A percentile compares a stretch with the other conserved stretches of the same genome.
Conservation (phyloP, 257 asterid genomes). For the Przewalskia tangutica region DNA sequence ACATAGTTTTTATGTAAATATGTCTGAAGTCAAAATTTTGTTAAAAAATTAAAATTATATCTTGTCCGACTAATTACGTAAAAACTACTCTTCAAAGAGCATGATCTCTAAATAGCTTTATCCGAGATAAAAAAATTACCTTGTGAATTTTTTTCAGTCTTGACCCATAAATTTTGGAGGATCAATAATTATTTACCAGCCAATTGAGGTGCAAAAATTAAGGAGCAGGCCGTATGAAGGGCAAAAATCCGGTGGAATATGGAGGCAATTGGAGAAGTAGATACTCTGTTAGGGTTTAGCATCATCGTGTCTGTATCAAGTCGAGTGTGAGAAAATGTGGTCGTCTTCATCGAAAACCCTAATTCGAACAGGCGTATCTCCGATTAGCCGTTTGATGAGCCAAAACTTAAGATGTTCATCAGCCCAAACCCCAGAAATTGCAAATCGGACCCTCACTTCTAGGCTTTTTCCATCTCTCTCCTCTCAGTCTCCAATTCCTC, state of each 20-base stretch:
- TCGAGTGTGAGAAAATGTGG: slow-evolving; percentile 31
- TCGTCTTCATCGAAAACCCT: slow-evolving; percentile 67
- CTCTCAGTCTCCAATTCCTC: slow-evolving; percentile 30
- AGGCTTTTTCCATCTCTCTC: slow-evolving; percentile 36
- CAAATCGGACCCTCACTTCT: slow-evolving; percentile 22
- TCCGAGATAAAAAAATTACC: not conserved
- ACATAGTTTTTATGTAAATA: too few species aligned
- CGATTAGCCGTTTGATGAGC: slow-evolving; percentile 38
- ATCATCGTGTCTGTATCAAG: not conserved
- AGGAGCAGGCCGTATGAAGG: too few species aligned
- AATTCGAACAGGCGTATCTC: slow-evolving; percentile 55
- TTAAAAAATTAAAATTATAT: too few species aligned
- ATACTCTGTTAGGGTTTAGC: slow-evolving; percentile 11
- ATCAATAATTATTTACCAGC: too few species aligned
- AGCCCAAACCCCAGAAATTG: slow-evolving; percentile 8
- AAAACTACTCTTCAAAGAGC: not conserved
- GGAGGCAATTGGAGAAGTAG: not conserved
- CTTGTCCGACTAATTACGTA: not conserved
- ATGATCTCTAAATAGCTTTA: not conserved
- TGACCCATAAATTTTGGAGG: too few species aligned
- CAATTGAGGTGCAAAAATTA: too few species aligned
- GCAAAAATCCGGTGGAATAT: not conserved
- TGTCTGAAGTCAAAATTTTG: too few species aligned
- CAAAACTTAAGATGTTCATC: slow-evolving; percentile 12
- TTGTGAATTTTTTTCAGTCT: too few species aligned